phyloP scores from a whole-genome alignment of 495 filamentous ascomycete genomes.

The Ramalina peruviana region DNA sequence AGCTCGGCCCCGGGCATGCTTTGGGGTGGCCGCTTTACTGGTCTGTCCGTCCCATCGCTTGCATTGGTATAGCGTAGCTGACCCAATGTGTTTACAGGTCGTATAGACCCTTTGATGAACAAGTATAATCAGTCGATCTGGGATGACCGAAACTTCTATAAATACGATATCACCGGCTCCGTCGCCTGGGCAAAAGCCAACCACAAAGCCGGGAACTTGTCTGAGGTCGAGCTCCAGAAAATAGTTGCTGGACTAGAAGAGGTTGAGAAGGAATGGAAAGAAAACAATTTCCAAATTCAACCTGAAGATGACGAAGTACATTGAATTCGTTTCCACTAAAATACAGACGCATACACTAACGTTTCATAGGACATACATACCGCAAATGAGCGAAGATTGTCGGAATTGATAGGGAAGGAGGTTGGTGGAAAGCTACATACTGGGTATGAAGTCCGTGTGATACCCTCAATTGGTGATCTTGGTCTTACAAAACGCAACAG shows the following conservation, averaged over 20 bases:
- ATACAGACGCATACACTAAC: neutral
- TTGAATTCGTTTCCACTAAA: constrained; percentile 4
- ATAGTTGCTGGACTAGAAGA: constrained; percentile 62
- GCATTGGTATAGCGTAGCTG: constrained; percentile 16
- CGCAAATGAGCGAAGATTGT: constrained; percentile 80
- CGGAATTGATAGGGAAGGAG: constrained; percentile 77
- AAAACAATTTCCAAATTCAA: constrained; percentile 42
- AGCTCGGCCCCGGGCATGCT: constrained; percentile 38
- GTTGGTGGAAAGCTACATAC: constrained; percentile 90
- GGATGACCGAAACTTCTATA: constrained; percentile 72
- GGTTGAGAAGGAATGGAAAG: constrained; percentile 64
- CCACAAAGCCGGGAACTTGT: constrained; percentile 59
- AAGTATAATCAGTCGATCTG: constrained; percentile 78
- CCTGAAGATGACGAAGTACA: constrained; percentile 47
- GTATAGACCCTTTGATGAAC: constrained; percentile 79
- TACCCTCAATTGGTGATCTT: no score
- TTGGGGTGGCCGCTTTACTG: constrained; percentile 74
- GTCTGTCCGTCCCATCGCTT: constrained; percentile 25
- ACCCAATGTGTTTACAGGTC: constrained; percentile 31
- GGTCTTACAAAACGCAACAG: neutral
- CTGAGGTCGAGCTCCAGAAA: constrained; percentile 55
- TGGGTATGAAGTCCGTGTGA: constrained; percentile 28
- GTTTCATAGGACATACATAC: constrained; percentile 61
- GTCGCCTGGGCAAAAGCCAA: constrained; percentile 85
- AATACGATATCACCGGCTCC: constrained; percentile 65